These are phyloP conservation scores for Chloroidium sp. DNA, from an alignment of 163 green algal genomes.

Conservation along the genomic window DNA sequence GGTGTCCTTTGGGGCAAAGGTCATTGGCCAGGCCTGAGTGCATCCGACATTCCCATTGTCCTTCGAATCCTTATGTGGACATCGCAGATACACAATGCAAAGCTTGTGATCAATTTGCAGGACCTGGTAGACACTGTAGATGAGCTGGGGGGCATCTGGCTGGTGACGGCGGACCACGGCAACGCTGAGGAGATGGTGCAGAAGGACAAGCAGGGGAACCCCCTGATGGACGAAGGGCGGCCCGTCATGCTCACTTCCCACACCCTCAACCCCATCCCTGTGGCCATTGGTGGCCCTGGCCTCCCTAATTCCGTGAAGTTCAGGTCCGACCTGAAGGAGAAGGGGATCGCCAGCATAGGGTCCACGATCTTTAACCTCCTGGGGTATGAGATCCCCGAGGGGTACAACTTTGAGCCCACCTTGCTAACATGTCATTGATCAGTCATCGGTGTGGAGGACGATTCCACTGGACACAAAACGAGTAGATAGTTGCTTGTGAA, in stretches of 20 bases:
- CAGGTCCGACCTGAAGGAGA: slow-evolving; percentile 52
- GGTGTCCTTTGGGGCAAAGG: too few species aligned
- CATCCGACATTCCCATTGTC: too few species aligned
- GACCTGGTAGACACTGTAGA: slow-evolving; percentile 67
- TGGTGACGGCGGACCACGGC: slow-evolving; percentile 88
- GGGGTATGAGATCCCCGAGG: slow-evolving; percentile 39
- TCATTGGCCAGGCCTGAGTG: too few species aligned
- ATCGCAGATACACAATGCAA: too few species aligned
- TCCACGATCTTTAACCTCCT: slow-evolving; percentile 83
- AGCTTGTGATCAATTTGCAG: neutral
- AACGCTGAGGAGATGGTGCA: slow-evolving; percentile 95
- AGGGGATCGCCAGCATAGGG: slow-evolving; percentile 82
- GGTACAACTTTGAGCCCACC: too few species aligned
- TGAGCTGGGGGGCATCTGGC: slow-evolving; percentile 60
- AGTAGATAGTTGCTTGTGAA: too few species aligned
- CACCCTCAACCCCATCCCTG: slow-evolving; percentile 68
- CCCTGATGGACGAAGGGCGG: slow-evolving; percentile 52
- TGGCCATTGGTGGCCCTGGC: slow-evolving; percentile 74
- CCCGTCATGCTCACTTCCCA: slow-evolving; percentile 82
- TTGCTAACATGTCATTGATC: too few species aligned
- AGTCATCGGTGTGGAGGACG: too few species aligned
- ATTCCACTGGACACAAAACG: too few species aligned
- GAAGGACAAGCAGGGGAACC: slow-evolving; percentile 39
- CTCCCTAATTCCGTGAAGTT: slow-evolving; percentile 62
- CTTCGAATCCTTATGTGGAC: too few species aligned